Base-by-base conservation (phyloP, 140 eudicot genomes). In the Senecio squalidus region DNA sequence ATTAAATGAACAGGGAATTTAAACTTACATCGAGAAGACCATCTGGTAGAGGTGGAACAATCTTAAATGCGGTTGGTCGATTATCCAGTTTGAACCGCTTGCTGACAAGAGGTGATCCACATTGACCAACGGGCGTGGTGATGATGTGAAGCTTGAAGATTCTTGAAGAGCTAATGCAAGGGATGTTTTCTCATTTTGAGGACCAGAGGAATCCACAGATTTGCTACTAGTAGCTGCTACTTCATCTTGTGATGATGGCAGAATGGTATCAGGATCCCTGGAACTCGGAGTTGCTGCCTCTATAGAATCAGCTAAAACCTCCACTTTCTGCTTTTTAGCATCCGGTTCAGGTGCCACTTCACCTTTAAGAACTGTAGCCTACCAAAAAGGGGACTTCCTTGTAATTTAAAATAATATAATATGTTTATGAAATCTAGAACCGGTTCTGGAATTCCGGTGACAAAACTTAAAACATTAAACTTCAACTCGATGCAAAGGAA, bases 71-170 rank as follows among this genome's bases (percentile, higher is more conserved):
- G 33, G 91, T 81, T 31, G 98, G 88, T 4, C 95, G 94, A 71
- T 86, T 86, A 76, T 91, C 98, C 82, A 91, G 74, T 69, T 80
- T 86, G 68, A 83, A 91, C 72, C 84, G 84, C 62, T 74, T 80
- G 46, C 30, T 62, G 46, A n/a, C 68, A 69, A 66, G 72, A 21
- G 89, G 76, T 39, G 76, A 55, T 18, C 80, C 86, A 46, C 66
- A 66, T 71, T 68, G 57, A 77, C 76, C 74, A 44, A 43, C 43
- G 84, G 80, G 60, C 60, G 80, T 66, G 57, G 25, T 14, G 80
- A 64, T 13, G 80, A 82, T 66, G 76, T 82, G 68, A 68, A 63
- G 55, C 41, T 75, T 20, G 74, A 29, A 25, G 78, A 64, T 67
- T 80, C 87, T 58, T 58, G 76, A 51, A 49, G 50, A 4, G 73